These are phyloP conservation scores for Xylaria sp. DNA, from an alignment of 495 filamentous ascomycete species.

Conservation along the genomic window DNA sequence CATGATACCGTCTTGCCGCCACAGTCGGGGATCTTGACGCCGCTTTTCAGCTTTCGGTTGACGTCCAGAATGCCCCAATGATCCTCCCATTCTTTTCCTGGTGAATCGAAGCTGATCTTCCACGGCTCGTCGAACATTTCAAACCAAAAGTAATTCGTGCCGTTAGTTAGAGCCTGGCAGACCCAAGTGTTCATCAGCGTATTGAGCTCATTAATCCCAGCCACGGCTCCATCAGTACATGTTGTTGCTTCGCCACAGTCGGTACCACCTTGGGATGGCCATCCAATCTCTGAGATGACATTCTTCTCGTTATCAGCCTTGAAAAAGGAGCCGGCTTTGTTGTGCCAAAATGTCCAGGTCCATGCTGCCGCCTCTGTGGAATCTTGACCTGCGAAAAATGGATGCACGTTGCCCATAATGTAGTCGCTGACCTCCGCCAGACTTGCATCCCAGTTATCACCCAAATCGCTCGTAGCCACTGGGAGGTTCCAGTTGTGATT, in stretches of 20 bases:
- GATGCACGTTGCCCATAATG: constrained; percentile 97
- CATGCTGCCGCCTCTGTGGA: constrained; percentile 74
- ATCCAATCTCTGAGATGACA: constrained; percentile 89
- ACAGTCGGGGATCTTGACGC: constrained; percentile 88
- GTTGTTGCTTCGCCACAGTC: constrained; percentile 66
- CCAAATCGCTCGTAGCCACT: constrained; percentile 89
- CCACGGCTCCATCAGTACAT: constrained; percentile 72
- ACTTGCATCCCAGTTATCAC: constrained; percentile 79
- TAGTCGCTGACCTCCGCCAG: constrained; percentile 76
- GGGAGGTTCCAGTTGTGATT: constrained; percentile 69
- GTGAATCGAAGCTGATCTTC: constrained; percentile 77
- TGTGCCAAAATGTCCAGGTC: constrained; percentile 88
- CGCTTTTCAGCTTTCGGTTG: constrained; percentile 82
- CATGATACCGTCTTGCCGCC: constrained; percentile 72
- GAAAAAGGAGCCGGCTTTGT: constrained; percentile 61
- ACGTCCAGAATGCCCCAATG: constrained; percentile 95
- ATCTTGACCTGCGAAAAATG: constrained; percentile 88
- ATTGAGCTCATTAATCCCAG: constrained; percentile 86
- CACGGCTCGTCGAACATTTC: constrained; percentile 96
- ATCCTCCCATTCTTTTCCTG: constrained; percentile 85
- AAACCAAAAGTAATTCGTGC: constrained; percentile 96
- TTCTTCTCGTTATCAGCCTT: constrained; percentile 65
- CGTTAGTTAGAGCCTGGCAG: constrained; percentile 77
- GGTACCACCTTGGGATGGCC: constrained; percentile 86
- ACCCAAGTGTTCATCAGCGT: constrained; percentile 85